phyloP scores from a whole-genome alignment of 1,284 basidiomycete species.

The Boletus chippewaensis region DNA sequence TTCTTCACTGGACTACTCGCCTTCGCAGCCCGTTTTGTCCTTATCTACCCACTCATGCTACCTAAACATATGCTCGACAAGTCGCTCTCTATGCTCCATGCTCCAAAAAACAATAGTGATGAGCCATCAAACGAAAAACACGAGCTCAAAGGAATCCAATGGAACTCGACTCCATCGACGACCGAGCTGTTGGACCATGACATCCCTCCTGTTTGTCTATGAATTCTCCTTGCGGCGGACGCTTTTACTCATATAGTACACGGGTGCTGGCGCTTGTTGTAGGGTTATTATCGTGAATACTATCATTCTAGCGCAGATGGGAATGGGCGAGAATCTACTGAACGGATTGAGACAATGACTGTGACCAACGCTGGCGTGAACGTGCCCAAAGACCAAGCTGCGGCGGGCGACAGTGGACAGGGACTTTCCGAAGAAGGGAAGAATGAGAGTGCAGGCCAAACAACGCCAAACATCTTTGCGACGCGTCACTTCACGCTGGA shows the following conservation, averaged over 20 bases:
- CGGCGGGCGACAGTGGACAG: constrained; percentile 11
- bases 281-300: constrained; percentile 38
- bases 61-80: constrained; percentile 36
- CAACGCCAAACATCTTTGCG: constrained; percentile 39
- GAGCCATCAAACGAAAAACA: constrained; percentile 29
- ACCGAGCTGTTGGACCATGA: constrained; percentile 28
- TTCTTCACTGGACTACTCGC: constrained; percentile 39
- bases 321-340: constrained; percentile 19
- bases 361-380: background rate
- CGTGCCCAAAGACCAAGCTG: too few species aligned
- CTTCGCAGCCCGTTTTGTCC: constrained; percentile 40
- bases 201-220: constrained; percentile 46
- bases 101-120: constrained; percentile 27
- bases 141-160: constrained; percentile 23
- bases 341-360: constrained; percentile 7
- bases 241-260: constrained; percentile 42
- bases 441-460: constrained; percentile 25
- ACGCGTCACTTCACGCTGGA: constrained; percentile 60
- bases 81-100: constrained; percentile 32
- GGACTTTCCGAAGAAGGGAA: constrained; percentile 21
- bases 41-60: constrained; percentile 41
- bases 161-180: constrained; percentile 23
- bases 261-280: constrained; percentile 39
- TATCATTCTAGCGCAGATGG: constrained; percentile 30
- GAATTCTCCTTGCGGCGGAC: constrained; percentile 35